Conservation (phyloP, 179 eudicot species). For the Carnegiea gigantea region DNA sequence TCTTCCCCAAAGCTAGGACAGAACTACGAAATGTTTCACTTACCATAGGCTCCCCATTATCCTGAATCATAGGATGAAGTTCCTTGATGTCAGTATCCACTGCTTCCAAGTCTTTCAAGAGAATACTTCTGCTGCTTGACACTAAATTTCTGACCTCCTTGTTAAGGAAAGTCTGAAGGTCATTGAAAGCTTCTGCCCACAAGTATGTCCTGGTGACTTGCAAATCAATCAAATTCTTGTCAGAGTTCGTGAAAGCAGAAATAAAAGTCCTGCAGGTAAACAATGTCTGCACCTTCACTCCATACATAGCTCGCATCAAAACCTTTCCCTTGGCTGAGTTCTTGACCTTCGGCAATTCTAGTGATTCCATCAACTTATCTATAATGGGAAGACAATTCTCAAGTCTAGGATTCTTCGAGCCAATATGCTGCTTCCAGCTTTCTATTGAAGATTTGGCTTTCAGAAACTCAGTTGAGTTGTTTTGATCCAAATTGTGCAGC, state of each 20-base stretch:
- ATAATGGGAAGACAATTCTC: slow-evolving; percentile 52
- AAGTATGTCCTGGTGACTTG: slow-evolving; percentile 45
- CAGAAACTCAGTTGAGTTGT: slow-evolving; percentile 31
- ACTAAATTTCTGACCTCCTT: slow-evolving; percentile 47
- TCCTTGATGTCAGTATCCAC: slow-evolving; percentile 48
- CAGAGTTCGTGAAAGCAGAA: slow-evolving; percentile 64
- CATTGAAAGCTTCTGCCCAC: slow-evolving; percentile 73
- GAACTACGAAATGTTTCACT: slow-evolving; percentile 31
- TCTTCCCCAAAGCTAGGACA: slow-evolving; percentile 37
- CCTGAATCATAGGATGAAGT: slow-evolving; percentile 47
- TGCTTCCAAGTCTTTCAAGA: slow-evolving; percentile 64
- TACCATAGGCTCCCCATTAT: slow-evolving; percentile 36
- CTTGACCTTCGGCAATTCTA: slow-evolving; percentile 70
- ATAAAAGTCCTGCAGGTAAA: slow-evolving; percentile 56
- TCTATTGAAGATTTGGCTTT: slow-evolving; percentile 60
- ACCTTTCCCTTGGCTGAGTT: slow-evolving; percentile 83
- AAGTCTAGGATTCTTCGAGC: slow-evolving; percentile 56
- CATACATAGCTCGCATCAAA: slow-evolving; percentile 84
- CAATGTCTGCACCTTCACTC: slow-evolving; percentile 68
- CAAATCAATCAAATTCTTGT: slow-evolving; percentile 46
- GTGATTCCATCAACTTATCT: slow-evolving; percentile 52
- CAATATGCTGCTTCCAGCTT: slow-evolving; percentile 65
- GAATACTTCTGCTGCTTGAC: slow-evolving; percentile 33
- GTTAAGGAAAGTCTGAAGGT: slow-evolving; percentile 52
- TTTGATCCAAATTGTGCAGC: slow-evolving; percentile 41